Base-by-base conservation (phyloP, 148 eudicot species). In the Silene latifolia region DNA sequence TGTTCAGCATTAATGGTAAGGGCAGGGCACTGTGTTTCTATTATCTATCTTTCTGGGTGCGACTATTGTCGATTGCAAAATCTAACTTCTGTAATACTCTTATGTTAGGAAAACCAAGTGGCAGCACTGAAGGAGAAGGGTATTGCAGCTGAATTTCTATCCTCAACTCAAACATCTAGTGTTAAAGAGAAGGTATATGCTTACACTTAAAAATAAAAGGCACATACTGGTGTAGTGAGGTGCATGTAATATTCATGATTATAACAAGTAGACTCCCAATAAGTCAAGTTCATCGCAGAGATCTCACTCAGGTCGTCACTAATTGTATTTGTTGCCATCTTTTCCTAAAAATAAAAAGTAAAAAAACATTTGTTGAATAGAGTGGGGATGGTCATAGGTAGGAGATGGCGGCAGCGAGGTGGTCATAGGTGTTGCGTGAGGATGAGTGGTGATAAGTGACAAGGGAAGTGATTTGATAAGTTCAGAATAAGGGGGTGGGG, bases 91-190 rank as follows among this genome's bases (percentile, higher is more conserved):
- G 23, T 46, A 70, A 39, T 71, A 27, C 48, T 63, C 20, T 23
- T 42, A 20, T 74, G n/a, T n/a, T 53, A 93, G 98, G 98, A 93
- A 87, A 93, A 93, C 82, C 98, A 93, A 87, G 98, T 93, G 73
- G 83, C 59, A 81, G 88, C 90, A 57, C 76, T 93, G 79, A 93
- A 89, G 82, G 88, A 82, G 73, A 89, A 87, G 86, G 91, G 95
- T 35, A 85, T 93, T 74, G 89, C 91, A 74, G 98, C 97, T 76
- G 98, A 91, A 80, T 91, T 82, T 87, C 77, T 93, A 18, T 93
- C 97, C 73, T 93, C 98, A 69, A 91, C 90, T 79, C 98, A 87
- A 74, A 84, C 91, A 25, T 76, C 86, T 17, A 85, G 86, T 87
- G 95, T 81, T 35, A 91, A 83, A 79, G 86, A 83, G 72, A 87